Base-by-base conservation (phyloP, 1,284 basidiomycete genomes). In the Ustilago shanxiensis region DNA sequence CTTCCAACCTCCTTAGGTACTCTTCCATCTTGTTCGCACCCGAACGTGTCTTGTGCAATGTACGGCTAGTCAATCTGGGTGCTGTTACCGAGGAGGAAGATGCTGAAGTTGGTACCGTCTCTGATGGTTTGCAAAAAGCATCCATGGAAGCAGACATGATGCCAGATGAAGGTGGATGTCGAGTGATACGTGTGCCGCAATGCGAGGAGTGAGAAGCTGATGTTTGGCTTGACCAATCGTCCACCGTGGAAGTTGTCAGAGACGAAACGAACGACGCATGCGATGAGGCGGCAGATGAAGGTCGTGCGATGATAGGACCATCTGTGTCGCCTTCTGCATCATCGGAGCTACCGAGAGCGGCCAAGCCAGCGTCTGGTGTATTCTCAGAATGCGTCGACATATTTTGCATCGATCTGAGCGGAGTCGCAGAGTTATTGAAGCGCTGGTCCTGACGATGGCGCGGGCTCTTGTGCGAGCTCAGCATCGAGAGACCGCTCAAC, bases 11-110 rank as follows among this genome's bases (percentile, higher is more conserved):
- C 3, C 55, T 28, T 41, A 79, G 41, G 52, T 75, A 72, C 29
- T 69, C 72, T 28, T 79, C 77, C 77, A 77, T 77, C 61, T 67
- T 66, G 3, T 73, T 61, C 3, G 75, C 75, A 1, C 63, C 75
- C 1, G 71, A 66, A 31, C 28, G 47, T 2, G 73, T 76, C 60
- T 72, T 72, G 62, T 64, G 64, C 28, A 77, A 22, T 20, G 62
- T 64, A 4, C 72, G 37, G 28, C 49, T 67, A 1, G 60, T 69
- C 45, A 69, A 44, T 55, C 64, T 66, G 0, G 64, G 60, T 7
- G 56, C 52, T 9, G 60, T 29, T 11, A 35, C 2, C 2, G 45
- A 26, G 10, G 47, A 28, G 11, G 52, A 37, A 1, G 37, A 26
- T 14, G 55, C n/a, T 8, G 18, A 22, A 20, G 41, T 44, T 7